These are phyloP conservation scores for Linnemannia schmuckeri DNA, from an alignment of 192 early-diverging fungal species.

Conservation along the genomic window DNA sequence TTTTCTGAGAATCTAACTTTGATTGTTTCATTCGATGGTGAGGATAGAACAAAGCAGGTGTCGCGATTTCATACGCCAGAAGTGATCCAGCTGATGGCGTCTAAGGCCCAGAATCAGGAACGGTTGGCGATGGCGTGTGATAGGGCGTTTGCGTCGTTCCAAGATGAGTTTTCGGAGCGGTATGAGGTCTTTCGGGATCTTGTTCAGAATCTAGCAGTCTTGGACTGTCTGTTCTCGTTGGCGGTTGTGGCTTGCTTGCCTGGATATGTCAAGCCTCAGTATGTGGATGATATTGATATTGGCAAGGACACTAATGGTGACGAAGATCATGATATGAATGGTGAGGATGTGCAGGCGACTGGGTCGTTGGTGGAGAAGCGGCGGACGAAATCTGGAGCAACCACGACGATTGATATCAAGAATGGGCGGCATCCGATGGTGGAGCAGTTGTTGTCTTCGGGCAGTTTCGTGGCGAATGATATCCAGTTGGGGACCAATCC, in stretches of 20 bases:
- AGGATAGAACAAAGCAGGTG: conserved; percentile 69
- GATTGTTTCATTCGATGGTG: neutral
- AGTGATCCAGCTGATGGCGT: conserved; percentile 66
- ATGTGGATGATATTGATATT: conserved; percentile 51
- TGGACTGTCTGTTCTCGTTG: conserved; percentile 79
- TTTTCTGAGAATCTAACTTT: neutral
- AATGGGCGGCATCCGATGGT: conserved; percentile 83
- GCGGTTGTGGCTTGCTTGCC: conserved; percentile 66
- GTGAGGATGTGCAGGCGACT: neutral
- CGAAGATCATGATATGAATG: neutral
- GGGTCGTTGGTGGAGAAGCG: neutral
- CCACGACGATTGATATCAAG: conserved; percentile 62
- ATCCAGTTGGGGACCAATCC: conserved; percentile 55
- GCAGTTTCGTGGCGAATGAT: conserved; percentile 74
- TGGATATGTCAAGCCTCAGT: conserved; percentile 72
- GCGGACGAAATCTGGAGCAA: neutral
- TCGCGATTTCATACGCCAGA: conserved; percentile 77
- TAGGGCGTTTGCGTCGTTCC: conserved; percentile 66
- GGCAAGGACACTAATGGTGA: neutral
- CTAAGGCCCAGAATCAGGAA: conserved; percentile 69
- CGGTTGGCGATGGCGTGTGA: conserved; percentile 67
- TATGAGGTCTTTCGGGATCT: conserved; percentile 71
- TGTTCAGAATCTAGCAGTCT: conserved; percentile 65
- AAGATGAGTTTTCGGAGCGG: conserved; percentile 66
- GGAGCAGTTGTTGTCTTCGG: conserved; percentile 56